These are phyloP conservation scores for Trichoderma virens DNA, from an alignment of 495 filamentous ascomycete genomes.

Conservation along the genomic window DNA sequence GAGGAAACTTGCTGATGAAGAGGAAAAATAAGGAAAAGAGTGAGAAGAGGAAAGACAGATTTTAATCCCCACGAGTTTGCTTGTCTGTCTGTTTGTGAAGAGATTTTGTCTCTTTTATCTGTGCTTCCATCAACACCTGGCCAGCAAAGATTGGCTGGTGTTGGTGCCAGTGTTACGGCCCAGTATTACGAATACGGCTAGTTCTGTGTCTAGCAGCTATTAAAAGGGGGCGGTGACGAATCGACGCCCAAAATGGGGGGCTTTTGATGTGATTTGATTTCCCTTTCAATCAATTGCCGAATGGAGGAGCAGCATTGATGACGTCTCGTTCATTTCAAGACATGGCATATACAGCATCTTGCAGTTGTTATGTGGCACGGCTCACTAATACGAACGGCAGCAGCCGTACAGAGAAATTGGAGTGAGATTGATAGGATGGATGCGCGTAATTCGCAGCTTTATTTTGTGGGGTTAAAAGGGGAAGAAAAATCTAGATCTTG, in stretches of 20 bases:
- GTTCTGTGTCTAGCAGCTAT: neutral
- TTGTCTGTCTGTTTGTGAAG: neutral
- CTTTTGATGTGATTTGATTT: neutral
- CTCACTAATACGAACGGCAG: too few relatives aligned
- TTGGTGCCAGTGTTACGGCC: neutral
- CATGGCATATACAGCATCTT: too few relatives aligned
- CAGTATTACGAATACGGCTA: conserved; percentile 1
- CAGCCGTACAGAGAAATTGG: neutral
- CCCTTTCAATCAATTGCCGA: too few relatives aligned
- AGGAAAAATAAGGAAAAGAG: neutral
- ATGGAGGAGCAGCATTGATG: too few relatives aligned
- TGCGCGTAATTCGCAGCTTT: conserved; percentile 1
- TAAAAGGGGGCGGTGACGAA: conserved; percentile 2
- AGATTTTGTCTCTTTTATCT: neutral
- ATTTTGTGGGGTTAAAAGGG: neutral
- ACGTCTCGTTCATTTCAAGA: too few relatives aligned
- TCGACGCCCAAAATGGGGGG: neutral
- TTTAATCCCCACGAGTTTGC: neutral
- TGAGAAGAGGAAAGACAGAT: neutral
- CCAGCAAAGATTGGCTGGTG: neutral
- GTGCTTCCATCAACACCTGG: neutral
- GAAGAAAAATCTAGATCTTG: neutral
- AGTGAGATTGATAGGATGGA: neutral
- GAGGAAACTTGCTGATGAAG: neutral
- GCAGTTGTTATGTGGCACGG: too few relatives aligned